These are phyloP conservation scores for Cryptosporidium tyzzeri DNA, from an alignment of 169 alveolate genomes.

Conservation along the genomic window DNA sequence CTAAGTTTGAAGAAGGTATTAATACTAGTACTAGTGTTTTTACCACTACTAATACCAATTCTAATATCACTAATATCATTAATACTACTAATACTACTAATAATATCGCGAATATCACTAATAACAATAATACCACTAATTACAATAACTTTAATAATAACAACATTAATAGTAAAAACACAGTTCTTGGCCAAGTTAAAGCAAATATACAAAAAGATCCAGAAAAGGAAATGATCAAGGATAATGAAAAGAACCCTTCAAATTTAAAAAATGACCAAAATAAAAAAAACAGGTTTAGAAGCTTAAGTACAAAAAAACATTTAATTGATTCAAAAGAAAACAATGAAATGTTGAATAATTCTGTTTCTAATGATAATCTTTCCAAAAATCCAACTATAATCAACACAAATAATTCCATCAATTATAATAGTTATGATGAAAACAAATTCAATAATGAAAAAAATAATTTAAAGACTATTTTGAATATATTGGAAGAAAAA, in stretches of 20 bases:
- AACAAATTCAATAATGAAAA: neutral
- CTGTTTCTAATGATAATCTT: neutral
- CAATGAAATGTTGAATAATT: neutral
- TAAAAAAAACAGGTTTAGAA: neutral
- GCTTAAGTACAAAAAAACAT: too few species aligned
- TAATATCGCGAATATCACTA: too few species aligned
- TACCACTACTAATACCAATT: too few species aligned
- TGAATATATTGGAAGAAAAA: constrained; percentile 26
- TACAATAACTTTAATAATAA: too few species aligned
- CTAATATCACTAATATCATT: too few species aligned
- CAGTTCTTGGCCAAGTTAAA: neutral
- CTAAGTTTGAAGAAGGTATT: neutral
- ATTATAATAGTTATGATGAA: neutral
- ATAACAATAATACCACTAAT: too few species aligned
- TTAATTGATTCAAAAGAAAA: neutral
- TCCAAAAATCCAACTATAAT: neutral
- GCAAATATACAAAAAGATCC: neutral
- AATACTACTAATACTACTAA: too few species aligned
- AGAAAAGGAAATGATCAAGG: neutral
- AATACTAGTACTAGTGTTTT: too few species aligned
- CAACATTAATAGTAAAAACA: neutral
- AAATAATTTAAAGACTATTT: constrained; percentile 9
- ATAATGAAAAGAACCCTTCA: neutral
- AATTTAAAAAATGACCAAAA: neutral
- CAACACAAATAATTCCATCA: neutral